Base-by-base conservation (phyloP, 2,329 filamentous ascomycete genomes). In the Pseudonectria foliicola region DNA sequence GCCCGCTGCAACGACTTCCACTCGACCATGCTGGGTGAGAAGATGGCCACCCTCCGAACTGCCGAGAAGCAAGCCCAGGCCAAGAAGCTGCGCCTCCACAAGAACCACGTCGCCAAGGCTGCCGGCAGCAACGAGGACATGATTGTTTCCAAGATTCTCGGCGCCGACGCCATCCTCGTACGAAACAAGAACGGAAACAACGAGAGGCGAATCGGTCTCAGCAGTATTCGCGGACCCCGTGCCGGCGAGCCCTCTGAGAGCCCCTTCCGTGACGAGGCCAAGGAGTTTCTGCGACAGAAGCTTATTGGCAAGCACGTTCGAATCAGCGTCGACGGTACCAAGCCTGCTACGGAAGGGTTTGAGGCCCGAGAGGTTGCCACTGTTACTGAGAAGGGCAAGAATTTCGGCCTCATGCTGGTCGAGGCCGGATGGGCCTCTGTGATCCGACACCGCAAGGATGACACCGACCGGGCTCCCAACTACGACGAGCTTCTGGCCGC, bases 321-420 rank as follows among this genome's bases (percentile, higher is more conserved):
- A 59, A 78, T 95, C 37, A 82, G 76, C 35, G 79, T 95, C 40
- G 89, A 98, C 57, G 92, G 92, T 38, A 87, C 86, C 60, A 89
- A 92, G 63, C 82, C 90, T 28, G 88, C 87, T 3, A 82, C 73
- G 3, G 90, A 95, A 44, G 89, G 85, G 8, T 98, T 89, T 48
- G 90, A 96, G 54, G 89, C 92, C 54, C 84, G 88, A 36, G 92
- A 98, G 47, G 92, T 98, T 54, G 90, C 86, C 27, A 95, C 90
- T 1, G 75, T 98, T 29, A 81, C 78, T 1, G 72, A 83, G 34
- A 85, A 85, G 57, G 82, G 82, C 62, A 92, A 89, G 64, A 96
- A 96, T 57, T 71, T 96, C 43, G 88, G 83, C 41, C 64, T 96
- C 26, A 60, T 76, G 34, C 70, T 96, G 26, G 87, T 96, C n/a